Evolutionary conservation across 148 eudicot species (phyloP), one percentile per base, ranked within the genome.

Genomic region (Chenopodium suecicum): DNA sequence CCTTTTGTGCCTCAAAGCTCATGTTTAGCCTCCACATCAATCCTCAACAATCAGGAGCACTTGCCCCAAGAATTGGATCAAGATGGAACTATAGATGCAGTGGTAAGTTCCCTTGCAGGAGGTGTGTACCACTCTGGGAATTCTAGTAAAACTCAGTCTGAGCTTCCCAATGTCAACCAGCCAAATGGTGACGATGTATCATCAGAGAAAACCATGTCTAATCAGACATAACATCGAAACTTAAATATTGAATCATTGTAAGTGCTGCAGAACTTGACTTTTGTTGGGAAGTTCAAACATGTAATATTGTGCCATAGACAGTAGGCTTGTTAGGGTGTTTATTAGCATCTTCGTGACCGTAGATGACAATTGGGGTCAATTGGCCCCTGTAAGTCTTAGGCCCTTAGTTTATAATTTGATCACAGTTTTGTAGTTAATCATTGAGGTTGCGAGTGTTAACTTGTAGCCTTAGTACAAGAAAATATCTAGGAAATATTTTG

Each of bases 171-270:
- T 48, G 78, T 79, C 65, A 79, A 81, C 32, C 76, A 20, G n/a
- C 75, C 32, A 0, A 87, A 86, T 67, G 83, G 52, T 22, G 92
- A 84, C 81, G 95, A 85, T 72, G 54, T 83, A 54, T 90, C 92
- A 41, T 92, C 92, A 0, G 92, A 90, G 86, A 90, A 86, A 80
- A 89, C 91, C 1, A 73, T 85, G 34, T 87, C 90, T 0, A 90
- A 87, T 79, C 83, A 66, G 56, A 82, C 37, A 14, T 70, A 86
- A 88, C 29, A 75, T 69, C 73, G 87, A 74, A 58, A 67, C 73
- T 25, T 79, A 69, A 76, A 58, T 68, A 20, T 50, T 25, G 25
- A 19, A 27, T 70, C 20, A 29, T 62, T 48, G 56, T 44, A 10
- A 4, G 17, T 29, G 16, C n/a, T 34, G 44, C n/a, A 47, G 44